Base-by-base conservation (phyloP, 1,284 basidiomycete species). In the Polyporus tsugae region DNA sequence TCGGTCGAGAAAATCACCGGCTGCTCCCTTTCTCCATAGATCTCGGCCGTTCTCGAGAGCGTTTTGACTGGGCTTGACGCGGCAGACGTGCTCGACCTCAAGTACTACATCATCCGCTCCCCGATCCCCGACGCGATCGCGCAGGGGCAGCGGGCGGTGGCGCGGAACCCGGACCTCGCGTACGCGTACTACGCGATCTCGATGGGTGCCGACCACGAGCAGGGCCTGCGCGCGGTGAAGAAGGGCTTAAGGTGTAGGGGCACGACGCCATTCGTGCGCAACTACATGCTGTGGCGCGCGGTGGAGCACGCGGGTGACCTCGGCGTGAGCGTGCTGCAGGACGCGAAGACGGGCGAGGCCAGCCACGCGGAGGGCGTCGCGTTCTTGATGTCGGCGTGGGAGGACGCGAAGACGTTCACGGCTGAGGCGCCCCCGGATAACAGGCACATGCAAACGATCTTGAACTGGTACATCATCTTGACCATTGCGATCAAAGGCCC, bases 21-120 rank as follows among this genome's bases (percentile, higher is more conserved):
- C n/a, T n/a, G n/a, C n/a, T n/a, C n/a, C n/a, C n/a, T n/a, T n/a
- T n/a, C n/a, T n/a, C n/a, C n/a, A n/a, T n/a, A n/a, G n/a, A n/a
- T n/a, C n/a, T n/a, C n/a, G n/a, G n/a, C n/a, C n/a, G n/a, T n/a
- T n/a, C n/a, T n/a, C n/a, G n/a, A n/a, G n/a, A n/a, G n/a, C n/a
- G n/a, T n/a, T n/a, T n/a, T n/a, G n/a, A n/a, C n/a, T n/a, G n/a
- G n/a, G n/a, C n/a, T n/a, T n/a, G 86, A 89, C 72, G 71, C 81
- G 22, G 89, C 89, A 0, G 88, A 90, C 73, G 85, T 90, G 63
- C 75, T 90, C 33, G 87, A 90, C 38, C 84, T 90, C 78, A 90
- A 90, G 74, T 86, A 79, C 72, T 72, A 77, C 62, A 84, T 90
- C 74, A 83, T 86, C 76, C 80, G 79, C 64, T 78, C 80, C 38